Conservation (phyloP, 1,284 basidiomycete species). For the Moniliophthora roreri region DNA sequence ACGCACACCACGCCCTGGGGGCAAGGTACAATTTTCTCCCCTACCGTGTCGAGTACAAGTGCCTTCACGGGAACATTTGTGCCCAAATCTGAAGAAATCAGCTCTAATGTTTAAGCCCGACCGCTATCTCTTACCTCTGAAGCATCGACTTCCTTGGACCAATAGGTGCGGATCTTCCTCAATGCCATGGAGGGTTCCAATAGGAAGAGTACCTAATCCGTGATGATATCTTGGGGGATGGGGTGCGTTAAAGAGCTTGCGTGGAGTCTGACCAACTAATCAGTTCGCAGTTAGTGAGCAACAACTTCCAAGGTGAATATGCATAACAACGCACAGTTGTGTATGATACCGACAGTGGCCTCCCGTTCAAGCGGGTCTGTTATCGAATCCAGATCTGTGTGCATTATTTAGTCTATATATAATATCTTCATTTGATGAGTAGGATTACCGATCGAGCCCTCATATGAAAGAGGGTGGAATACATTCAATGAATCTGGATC, state of each 20-base stretch:
- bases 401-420: not conserved
- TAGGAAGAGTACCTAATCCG: conserved; percentile 67
- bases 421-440: not conserved
- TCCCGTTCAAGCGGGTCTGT: conserved; percentile 86
- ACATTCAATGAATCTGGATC: conserved; percentile 80
- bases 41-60: conserved; percentile 55
- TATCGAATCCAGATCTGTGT: conserved; percentile 79
- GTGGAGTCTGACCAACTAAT: conserved; percentile 88
- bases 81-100: conserved; percentile 46
- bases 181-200: conserved; percentile 72
- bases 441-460: conserved; percentile 78
- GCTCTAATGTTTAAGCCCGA: conserved; percentile 23
- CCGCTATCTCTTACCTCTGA: conserved; percentile 48
- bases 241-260: conserved; percentile 82
- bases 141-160: conserved; percentile 53
- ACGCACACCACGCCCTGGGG: conserved; percentile 57
- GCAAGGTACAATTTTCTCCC: conserved; percentile 67
- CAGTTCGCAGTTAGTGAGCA: conserved; percentile 8
- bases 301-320: not conserved
- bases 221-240: conserved; percentile 79
- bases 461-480: conserved; percentile 94
- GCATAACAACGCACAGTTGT: conserved; percentile 68
- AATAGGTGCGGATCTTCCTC: conserved; percentile 76
- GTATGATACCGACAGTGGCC: conserved; percentile 92
- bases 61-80: conserved; percentile 44